Base-by-base conservation (phyloP, 2,329 filamentous ascomycete genomes). In the Calonectria pteridis region DNA sequence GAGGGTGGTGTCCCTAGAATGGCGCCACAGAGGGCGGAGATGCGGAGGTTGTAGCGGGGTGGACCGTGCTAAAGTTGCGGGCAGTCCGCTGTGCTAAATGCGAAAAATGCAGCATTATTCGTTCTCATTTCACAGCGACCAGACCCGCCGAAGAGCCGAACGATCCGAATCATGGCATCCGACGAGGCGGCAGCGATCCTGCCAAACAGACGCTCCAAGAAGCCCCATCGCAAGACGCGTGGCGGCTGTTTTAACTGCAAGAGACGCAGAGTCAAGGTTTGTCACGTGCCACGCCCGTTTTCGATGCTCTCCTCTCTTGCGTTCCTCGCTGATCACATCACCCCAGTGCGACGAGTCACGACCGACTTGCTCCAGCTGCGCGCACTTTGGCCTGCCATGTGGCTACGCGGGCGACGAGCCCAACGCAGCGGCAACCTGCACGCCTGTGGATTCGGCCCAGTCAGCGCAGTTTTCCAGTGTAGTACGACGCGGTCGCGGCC, bases 231-330 rank as follows among this genome's bases (percentile, higher is more conserved):
- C 13, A 63, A 63, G 18, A 43, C 58, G 14, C 58, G 58, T 11
- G 31, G 50, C 14, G 67, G 67, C n/a, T 69, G 67, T 18, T 46
- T 59, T 31, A 53, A 58, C 31, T 69, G 67, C 43, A 69, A 63
- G 43, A 51, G 23, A n/a, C 67, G 67, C 11, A 69, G 33, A 31
- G 43, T 69, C 43, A 69, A 69, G 67, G 67, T 69, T 14, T n/a
- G 53, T 59, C 43, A 37, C 20, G 9, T 13, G 20, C 20, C 31
- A 14, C 29, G 29, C 1, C 37, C 13, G 13, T 18, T 18, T 20
- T 31, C 49, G 6, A 14, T 1, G 18, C 35, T 4, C 18, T 26
- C 3, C 26, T 13, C 63, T n/a, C n/a, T n/a, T n/a, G n/a, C 31
- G 10, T 51, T 13, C 14, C 29, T 7, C 14, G 31, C 55, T 69